phyloP scores from a whole-genome alignment of 768 basidiomycete species.

The Tephrocybe rancida region DNA sequence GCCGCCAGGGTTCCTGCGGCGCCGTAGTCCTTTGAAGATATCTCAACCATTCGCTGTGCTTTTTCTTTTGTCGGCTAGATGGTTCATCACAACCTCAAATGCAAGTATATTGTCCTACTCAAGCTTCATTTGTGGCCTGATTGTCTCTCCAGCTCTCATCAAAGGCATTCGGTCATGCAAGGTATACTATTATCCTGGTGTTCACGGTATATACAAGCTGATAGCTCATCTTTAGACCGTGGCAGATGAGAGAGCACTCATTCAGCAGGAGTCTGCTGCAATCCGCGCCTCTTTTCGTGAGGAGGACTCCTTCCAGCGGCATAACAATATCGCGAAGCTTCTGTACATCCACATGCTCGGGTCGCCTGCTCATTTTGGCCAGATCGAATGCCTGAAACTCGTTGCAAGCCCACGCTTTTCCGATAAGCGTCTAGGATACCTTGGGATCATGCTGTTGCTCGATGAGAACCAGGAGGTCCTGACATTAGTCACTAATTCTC shows the following conservation, averaged over 20 bases:
- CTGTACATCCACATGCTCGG: slow-evolving; percentile 99
- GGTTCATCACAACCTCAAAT: slow-evolving; percentile 89
- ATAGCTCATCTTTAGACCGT: slow-evolving; percentile 66
- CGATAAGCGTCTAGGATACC: slow-evolving; percentile 94
- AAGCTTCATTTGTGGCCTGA: slow-evolving; percentile 22
- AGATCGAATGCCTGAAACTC: slow-evolving; percentile 95
- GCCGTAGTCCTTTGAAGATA: slow-evolving; percentile 1
- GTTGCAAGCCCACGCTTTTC: slow-evolving; percentile 94
- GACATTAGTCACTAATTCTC: slow-evolving; percentile 94
- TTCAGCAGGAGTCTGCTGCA: slow-evolving; percentile 96
- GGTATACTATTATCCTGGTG: slow-evolving; percentile 44
- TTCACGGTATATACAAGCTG: slow-evolving; percentile 16
- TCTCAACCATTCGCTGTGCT: background rate
- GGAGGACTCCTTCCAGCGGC: slow-evolving; percentile 92
- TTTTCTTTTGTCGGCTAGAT: slow-evolving; percentile 35
- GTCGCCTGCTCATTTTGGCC: slow-evolving; percentile 97
- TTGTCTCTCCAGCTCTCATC: slow-evolving; percentile 72
- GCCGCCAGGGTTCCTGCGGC: too few relatives aligned
- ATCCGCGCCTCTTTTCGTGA: slow-evolving; percentile 97
- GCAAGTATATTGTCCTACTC: slow-evolving; percentile 36
- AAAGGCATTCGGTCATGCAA: slow-evolving; percentile 99
- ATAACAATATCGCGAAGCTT: slow-evolving; percentile 97
- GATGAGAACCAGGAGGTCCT: slow-evolving; percentile 99
- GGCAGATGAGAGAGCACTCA: slow-evolving; percentile 95
- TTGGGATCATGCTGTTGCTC: slow-evolving; percentile 96